phyloP scores from a whole-genome alignment of 2,329 filamentous ascomycete genomes.

The Torrubiella hemipterigena region DNA sequence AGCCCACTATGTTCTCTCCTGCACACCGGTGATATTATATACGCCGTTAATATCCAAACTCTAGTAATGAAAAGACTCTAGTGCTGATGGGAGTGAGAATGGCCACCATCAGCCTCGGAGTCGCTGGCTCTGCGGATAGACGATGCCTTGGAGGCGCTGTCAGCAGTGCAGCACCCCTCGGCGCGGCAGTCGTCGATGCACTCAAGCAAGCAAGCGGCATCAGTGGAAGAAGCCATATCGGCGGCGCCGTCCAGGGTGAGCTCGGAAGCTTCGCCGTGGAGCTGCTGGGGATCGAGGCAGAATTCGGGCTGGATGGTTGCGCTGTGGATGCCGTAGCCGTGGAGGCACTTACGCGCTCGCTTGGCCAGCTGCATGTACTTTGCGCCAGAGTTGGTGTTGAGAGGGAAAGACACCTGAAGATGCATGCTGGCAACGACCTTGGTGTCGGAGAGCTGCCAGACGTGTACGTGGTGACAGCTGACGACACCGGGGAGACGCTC shows the following conservation, averaged over 20 bases:
- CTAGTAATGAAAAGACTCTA: neutral
- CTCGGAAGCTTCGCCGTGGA: constrained; percentile 22
- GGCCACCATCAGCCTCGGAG: constrained; percentile 12
- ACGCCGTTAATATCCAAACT: no score
- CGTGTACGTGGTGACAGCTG: constrained; percentile 89
- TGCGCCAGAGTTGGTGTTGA: constrained; percentile 64
- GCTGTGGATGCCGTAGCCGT: constrained; percentile 92
- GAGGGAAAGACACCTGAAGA: constrained; percentile 82
- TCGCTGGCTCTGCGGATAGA: constrained; percentile 23
- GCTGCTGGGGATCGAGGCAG: constrained; percentile 38
- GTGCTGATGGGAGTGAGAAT: constrained; percentile 1
- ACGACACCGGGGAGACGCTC: constrained; percentile 72
- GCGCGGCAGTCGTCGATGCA: constrained; percentile 24
- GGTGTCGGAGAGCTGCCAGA: constrained; percentile 94
- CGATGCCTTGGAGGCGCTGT: constrained; percentile 19
- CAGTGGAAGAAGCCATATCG: constrained; percentile 17
- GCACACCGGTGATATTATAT: no score
- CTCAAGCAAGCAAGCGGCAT: constrained; percentile 35
- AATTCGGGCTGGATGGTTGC: constrained; percentile 97
- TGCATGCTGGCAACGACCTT: constrained; percentile 91
- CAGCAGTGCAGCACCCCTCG: constrained; percentile 19
- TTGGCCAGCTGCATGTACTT: constrained; percentile 86
- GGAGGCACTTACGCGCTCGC: constrained; percentile 74
- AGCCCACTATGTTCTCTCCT: no score
- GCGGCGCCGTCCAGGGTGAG: constrained; percentile 21